These are phyloP conservation scores for Caulochytrium protostelioides DNA, from an alignment of 371 early-diverging fungal species.

Conservation along the genomic window DNA sequence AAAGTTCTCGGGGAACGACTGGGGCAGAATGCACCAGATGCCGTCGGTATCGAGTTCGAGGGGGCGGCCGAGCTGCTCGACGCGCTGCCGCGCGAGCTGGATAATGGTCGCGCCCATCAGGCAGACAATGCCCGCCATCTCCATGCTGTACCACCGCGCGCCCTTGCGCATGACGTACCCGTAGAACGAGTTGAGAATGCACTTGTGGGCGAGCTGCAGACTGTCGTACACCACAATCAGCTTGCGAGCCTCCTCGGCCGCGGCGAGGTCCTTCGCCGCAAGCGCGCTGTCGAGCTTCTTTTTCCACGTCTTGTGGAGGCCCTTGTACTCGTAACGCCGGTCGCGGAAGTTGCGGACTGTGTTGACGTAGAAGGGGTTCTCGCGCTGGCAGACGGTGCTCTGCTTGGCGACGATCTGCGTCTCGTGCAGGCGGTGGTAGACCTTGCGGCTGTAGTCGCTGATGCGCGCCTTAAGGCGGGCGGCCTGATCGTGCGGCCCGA, in stretches of 20 bases:
- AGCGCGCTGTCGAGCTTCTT: conserved; percentile 50
- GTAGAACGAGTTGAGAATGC: conserved; percentile 97
- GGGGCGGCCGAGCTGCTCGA: conserved; percentile 89
- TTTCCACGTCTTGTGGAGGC: conserved; percentile 74
- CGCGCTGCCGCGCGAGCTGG: conserved; percentile 77
- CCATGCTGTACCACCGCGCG: conserved; percentile 98
- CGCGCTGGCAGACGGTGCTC: conserved; percentile 92
- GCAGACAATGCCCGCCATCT: conserved; percentile 99
- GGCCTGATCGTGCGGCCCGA: conserved; percentile 43
- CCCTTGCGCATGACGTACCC: conserved; percentile 99
- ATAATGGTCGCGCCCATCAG: conserved; percentile 93
- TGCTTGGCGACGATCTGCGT: conserved; percentile 56
- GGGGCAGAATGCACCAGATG: conserved; percentile 97
- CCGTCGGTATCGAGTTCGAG: conserved; percentile 99
- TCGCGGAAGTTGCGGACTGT: conserved; percentile 96
- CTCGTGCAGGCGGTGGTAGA: conserved; percentile 63
- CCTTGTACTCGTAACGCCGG: conserved; percentile 96
- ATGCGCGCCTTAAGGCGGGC: conserved; percentile 57
- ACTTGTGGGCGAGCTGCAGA: conserved; percentile 97
- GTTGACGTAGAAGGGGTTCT: conserved; percentile 97
- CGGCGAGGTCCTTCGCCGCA: conserved; percentile 39
- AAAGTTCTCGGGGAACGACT: conserved; percentile 80
- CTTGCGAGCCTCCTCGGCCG: conserved; percentile 68
- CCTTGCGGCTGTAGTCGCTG: conserved; percentile 70
- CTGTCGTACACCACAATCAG: conserved; percentile 92